Evolutionary conservation across 2,329 filamentous ascomycete species (phyloP).

Genomic region (Akanthomyces uredinophilus): DNA sequence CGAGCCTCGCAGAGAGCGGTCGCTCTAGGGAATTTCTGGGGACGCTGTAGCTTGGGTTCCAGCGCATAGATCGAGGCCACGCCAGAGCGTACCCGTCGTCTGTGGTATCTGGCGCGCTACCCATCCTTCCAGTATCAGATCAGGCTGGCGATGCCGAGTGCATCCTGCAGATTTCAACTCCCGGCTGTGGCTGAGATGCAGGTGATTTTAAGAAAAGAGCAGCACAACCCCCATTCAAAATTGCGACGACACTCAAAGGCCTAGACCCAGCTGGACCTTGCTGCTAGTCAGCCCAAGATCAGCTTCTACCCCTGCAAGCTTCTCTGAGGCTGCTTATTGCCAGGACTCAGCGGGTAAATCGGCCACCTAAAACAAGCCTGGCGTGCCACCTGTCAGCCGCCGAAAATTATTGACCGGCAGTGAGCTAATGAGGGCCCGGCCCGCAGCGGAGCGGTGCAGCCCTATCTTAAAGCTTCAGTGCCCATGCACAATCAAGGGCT

Average conservation of each 20-base stretch:
- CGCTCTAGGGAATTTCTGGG: constrained; percentile 20
- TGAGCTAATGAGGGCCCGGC: neutral
- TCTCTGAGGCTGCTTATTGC: neutral
- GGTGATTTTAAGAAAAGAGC: neutral
- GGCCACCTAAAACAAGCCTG: neutral
- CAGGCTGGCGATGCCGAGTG: neutral
- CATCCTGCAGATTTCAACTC: neutral
- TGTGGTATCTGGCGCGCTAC: neutral
- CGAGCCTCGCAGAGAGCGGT: constrained; percentile 6
- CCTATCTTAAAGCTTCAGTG: neutral
- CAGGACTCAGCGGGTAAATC: neutral
- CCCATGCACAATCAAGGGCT: neutral
- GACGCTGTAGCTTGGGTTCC: constrained; percentile 24
- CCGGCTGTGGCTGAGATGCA: neutral
- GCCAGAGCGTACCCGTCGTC: constrained; percentile 19
- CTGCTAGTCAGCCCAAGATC: neutral
- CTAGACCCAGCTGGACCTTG: neutral
- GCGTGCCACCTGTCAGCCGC: neutral
- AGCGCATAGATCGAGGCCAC: constrained; percentile 21
- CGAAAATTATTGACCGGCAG: neutral
- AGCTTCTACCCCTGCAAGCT: neutral
- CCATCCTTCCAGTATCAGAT: neutral
- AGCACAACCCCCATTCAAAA: neutral
- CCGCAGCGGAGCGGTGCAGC: neutral
- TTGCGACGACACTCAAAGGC: neutral